Conservation (phyloP, 2,329 filamentous ascomycete species). For the Epichloe amarillans region DNA sequence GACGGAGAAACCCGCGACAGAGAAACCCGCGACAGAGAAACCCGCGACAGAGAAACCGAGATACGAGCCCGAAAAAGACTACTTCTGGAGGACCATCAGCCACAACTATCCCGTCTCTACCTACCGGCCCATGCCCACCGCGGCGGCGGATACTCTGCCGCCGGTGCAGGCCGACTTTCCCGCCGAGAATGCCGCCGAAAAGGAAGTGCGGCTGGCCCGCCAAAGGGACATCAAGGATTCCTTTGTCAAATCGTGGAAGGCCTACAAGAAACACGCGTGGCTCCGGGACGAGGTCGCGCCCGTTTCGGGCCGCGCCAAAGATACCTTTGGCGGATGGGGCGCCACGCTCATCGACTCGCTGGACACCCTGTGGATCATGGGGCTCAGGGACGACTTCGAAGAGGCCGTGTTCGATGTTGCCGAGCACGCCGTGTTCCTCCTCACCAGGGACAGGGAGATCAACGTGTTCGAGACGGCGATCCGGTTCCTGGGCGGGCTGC, state of each 20-base stretch:
- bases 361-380: conserved; percentile 52
- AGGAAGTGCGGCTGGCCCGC: conserved; percentile 20
- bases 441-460: conserved; percentile 27
- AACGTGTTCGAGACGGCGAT: conserved; percentile 43
- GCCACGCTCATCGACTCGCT: conserved; percentile 47
- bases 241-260: conserved; percentile 32
- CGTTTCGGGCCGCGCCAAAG: conserved; percentile 30
- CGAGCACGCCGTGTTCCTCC: conserved; percentile 35
- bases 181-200: conserved; percentile 8
- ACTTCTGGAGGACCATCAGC: conserved; percentile 11
- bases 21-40: neutral
- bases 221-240: conserved; percentile 27
- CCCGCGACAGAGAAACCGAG: conserved; percentile 1
- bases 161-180: conserved; percentile 6
- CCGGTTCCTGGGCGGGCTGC: conserved; percentile 37
- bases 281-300: conserved; percentile 37
- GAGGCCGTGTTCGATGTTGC: conserved; percentile 35
- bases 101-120: conserved; percentile 9
- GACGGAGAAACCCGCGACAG: neutral
- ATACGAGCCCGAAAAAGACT: conserved; percentile 7
- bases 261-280: conserved; percentile 40
- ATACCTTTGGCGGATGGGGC: conserved; percentile 40
- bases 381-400: conserved; percentile 40
- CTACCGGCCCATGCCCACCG: conserved; percentile 7
- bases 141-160: conserved; percentile 2